Conservation (phyloP, 495 filamentous ascomycete genomes). For the Penicillium cataractarum region DNA sequence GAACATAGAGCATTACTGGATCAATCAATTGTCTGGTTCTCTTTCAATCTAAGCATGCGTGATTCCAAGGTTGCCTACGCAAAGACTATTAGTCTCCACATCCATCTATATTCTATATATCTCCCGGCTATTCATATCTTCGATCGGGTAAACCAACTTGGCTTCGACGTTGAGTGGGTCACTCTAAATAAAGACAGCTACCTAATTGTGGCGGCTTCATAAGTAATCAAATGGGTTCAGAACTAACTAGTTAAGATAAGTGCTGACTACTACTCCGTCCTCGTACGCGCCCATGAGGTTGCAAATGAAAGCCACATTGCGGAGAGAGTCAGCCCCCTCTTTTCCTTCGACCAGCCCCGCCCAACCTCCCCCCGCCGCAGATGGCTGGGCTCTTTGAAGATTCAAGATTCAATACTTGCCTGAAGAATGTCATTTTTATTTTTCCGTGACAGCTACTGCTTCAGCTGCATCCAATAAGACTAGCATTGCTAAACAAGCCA, state of each 20-base stretch:
- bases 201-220: not conserved
- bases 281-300: conserved; percentile 13
- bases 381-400: conserved; percentile 1
- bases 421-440: conserved; percentile 2
- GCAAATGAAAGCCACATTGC: conserved; percentile 11
- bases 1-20: not conserved
- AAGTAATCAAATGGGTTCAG: not conserved
- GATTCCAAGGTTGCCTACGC: no score
- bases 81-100: not conserved
- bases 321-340: conserved; percentile 7
- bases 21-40: not conserved
- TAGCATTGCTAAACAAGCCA: conserved; percentile 11
- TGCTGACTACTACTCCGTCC: conserved; percentile 3
- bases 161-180: not conserved
- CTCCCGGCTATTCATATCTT: not conserved
- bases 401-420: not conserved
- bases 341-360: conserved; percentile 1
- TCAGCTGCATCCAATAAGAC: conserved; percentile 19
- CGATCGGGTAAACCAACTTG: not conserved
- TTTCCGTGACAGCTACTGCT: conserved; percentile 2
- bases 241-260: conserved; percentile 18
- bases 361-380: conserved; percentile 12
- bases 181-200: not conserved
- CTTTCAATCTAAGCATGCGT: not conserved
- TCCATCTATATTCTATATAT: not conserved